Base-by-base conservation (phyloP, 768 basidiomycete genomes). In the Mrakia blollopis region DNA sequence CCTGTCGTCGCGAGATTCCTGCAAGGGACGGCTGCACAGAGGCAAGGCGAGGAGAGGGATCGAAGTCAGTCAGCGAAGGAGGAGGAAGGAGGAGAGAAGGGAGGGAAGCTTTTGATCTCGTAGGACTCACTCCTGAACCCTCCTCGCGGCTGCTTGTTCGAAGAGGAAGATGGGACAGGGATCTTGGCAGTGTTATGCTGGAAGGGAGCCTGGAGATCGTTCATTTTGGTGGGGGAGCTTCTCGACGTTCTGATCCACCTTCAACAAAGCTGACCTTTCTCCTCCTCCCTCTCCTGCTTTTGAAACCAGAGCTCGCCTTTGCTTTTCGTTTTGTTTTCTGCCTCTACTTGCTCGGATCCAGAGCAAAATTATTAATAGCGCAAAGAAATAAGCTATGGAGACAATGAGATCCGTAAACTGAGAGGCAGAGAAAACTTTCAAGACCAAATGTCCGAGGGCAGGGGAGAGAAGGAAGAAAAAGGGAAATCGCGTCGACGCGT, bases 11-110 rank as follows among this genome's bases (percentile, higher is more conserved):
- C 57, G 13, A 28, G 30, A 41, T 73, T 44, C n/a, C 28, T 41
- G 41, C 72, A 73, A 3, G 62, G 72, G 2, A 39, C 39, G 10
- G 72, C 72, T 73, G 72, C n/a, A 16, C 3, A 28, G 41, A 62
- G 13, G 65, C 25, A n/a, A 16, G 25, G n/a, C 18, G 35, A 37
- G 30, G 3, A 67, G 9, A 41, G 8, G n/a, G n/a, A n/a, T 14
- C 21, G 6, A 30, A 7, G 28, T 63, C 35, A 30, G 35, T 16
- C 28, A 35, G 25, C 16, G 62, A 63, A 37, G 35, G 32, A 63
- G 35, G 62, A 32, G n/a, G 7, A 13, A 1, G 32, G n/a, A 8
- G 65, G 39, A 37, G 37, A 16, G 11, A 13, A 25, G 23, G 3
- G 35, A 39, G 63, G 14, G 63, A 65, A 30, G 63, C 37, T 32